These are phyloP conservation scores for Rhizophora apiculata DNA, from an alignment of 345 rosid genomes.

Conservation along the genomic window DNA sequence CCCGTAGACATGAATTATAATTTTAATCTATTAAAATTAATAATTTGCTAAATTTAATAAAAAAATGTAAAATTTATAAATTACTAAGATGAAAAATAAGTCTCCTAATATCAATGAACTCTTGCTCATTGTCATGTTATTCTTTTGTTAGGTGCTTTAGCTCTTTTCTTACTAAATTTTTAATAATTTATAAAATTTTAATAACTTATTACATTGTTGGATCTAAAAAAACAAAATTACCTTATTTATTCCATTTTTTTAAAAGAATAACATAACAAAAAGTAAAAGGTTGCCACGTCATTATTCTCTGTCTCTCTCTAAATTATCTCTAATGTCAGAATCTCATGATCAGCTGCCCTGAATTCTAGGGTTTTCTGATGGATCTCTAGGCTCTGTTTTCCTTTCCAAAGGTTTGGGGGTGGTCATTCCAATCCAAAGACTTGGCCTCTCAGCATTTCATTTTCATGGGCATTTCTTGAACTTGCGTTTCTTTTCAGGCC, in stretches of 20 bases:
- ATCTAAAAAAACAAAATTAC: no score
- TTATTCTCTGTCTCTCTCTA: slow-evolving; percentile 9
- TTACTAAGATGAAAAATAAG: no score
- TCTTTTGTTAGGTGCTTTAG: slow-evolving; percentile 14
- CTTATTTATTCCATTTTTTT: neutral
- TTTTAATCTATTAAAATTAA: no score
- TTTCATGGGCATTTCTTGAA: slow-evolving; percentile 28
- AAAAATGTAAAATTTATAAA: no score
- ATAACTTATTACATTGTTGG: no score
- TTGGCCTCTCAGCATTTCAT: neutral
- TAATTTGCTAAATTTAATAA: no score
- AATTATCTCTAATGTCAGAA: slow-evolving; percentile 4
- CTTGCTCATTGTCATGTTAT: neutral
- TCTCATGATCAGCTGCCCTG: slow-evolving; percentile 17
- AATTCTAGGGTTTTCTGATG: slow-evolving; percentile 42
- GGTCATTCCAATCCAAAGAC: neutral
- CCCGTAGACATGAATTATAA: no score
- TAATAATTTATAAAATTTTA: no score
- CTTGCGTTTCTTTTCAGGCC: slow-evolving; percentile 30
- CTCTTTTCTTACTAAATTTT: neutral
- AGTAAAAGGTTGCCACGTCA: slow-evolving; percentile 25
- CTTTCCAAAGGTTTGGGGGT: neutral
- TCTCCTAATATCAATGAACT: no score
- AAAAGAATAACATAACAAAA: slow-evolving; percentile 15
- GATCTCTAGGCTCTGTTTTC: slow-evolving; percentile 19